Percentiles rank a stretch among this genome's conserved stretches.
phyloP scores from a whole-genome alignment of 805 yeast genomes.

The Saccharomyces mikatae region DNA sequence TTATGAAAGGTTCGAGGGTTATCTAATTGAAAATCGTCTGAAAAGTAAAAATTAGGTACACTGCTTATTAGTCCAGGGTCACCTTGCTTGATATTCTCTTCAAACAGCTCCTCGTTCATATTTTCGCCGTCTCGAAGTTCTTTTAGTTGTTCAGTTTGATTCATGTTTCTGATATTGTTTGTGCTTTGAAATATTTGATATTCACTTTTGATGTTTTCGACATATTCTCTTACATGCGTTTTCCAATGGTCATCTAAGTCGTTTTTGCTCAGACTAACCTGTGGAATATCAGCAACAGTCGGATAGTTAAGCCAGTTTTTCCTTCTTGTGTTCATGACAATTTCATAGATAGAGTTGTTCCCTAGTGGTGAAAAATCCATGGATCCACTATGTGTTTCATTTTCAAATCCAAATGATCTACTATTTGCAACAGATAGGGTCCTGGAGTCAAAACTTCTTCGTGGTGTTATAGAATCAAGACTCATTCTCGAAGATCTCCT shows the following conservation, averaged over 20 bases:
- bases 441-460: slow-evolving; percentile 30
- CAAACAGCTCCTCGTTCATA: slow-evolving; percentile 7
- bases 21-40: slow-evolving; percentile 66
- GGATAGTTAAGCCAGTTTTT: slow-evolving; percentile 49
- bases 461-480: slow-evolving; percentile 17
- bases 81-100: slow-evolving; percentile 10
- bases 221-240: slow-evolving; percentile 38
- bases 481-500: slow-evolving; percentile 16
- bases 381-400: slow-evolving; percentile 24
- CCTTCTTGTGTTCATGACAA: slow-evolving; percentile 41
- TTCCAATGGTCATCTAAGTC: slow-evolving; percentile 38
- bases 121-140: slow-evolving; percentile 20
- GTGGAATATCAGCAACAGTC: slow-evolving; percentile 77
- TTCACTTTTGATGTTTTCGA: slow-evolving; percentile 36
- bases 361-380: slow-evolving; percentile 31
- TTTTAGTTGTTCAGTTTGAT: slow-evolving; percentile 32
- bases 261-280: slow-evolving; percentile 51
- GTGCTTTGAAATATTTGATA: slow-evolving; percentile 38
- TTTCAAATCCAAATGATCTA: slow-evolving; percentile 16
- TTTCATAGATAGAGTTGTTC: slow-evolving; percentile 63
- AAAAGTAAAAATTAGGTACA: slow-evolving; percentile 65
- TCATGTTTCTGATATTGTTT: slow-evolving; percentile 36
- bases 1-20: slow-evolving; percentile 77
- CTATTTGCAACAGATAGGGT: slow-evolving; percentile 11
- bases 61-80: slow-evolving; percentile 15